Evolutionary conservation across 2,329 filamentous ascomycete species (phyloP), one percentile per base, ranked within the genome.

Genomic region (Penicillium decumbens): DNA sequence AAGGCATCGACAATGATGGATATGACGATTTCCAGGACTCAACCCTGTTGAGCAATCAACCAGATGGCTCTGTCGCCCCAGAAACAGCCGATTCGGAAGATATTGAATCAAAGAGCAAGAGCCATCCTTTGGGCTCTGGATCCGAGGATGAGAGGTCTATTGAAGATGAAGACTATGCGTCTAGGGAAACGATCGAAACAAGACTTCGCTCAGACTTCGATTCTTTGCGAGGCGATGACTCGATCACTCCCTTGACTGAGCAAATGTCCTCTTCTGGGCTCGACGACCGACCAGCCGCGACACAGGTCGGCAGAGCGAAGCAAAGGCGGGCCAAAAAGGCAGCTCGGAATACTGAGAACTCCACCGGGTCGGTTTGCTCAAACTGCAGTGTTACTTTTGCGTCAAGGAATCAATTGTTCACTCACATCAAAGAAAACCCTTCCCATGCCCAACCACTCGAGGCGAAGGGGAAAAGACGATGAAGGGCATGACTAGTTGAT

Each of bases 351-450:
- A 50, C 58, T 20, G 58, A 50, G 39, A 57, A 58, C 18, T 27
- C 55, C 15, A 37, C 50, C 4, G 57, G 82, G 27, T 80, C 88
- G 45, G 84, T 84, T 60, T 97, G 93, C 65, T 80, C 86, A 2
- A 80, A 83, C 4, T 97, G 93, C 69, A 80, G 83, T 57, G 89
- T 87, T 57, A 79, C 73, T 0, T 98, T 97, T 72, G 82, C 80
- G 0, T 89, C 85, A 1, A 85, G 83, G 58, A 86, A 81, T 5
- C 83, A 82, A 57, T 70, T 95, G 15, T 92, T 92, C 65, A 75
- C 80, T 45, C 89, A 95, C 67, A 77, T 93, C 50, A 80, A 82
- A 54, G 79, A 83, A 8, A 45, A 54, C 7, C 70, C 80, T 15
- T 73, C 73, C 8, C 88, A 93, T 71, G 86, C 84, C 5, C 80